Evolutionary conservation across 2,329 filamentous ascomycete genomes (phyloP), one percentile per base, ranked within the genome.

Genomic region (Juglanconis sp.): DNA sequence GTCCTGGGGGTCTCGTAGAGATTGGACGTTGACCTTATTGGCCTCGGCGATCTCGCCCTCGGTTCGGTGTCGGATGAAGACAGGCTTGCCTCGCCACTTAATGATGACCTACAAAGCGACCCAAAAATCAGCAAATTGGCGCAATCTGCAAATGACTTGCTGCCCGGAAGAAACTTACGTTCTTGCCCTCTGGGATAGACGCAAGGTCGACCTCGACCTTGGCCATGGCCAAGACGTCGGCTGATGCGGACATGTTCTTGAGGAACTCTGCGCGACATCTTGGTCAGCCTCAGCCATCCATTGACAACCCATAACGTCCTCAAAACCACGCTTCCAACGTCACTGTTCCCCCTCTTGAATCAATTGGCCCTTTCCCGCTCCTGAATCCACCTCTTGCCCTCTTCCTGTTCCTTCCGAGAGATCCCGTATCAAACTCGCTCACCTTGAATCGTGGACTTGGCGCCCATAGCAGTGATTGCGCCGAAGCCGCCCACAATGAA

Each of bases 1-100:
- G 70, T 87, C 71, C 81, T 99, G 88, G 69, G 95, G 96, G 77
- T 99, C 94, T 80, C 95, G 88, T 72, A 99, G 86, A 67, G 85
- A 77, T 72, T 91, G 78, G 77, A 96, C 84, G 76, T 96, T 90
- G 77, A 91, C 86, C 74, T 88, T 85, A 81, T 97, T 92, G 77
- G 95, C 95, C 80, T 97, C 91, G 73, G 92, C 87, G 81, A 99
- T 98, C 83, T 99, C 95, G 72, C 85, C 83, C 72, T 87, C 80
- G 70, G 95, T 99, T 74, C 95, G 92, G 89, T 99, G 95, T 78
- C 95, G 93, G 87, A 99, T 92, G 85, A 99, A 99, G 77, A 99
- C 92, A 77, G 95, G 95, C 90, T 99, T 99, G 77, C 95, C 95
- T 84, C 95, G 91, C 95, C 95, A 99, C 84, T 99, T 99, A 85